Percentiles rank a stretch among this genome's conserved stretches.
Conservation (phyloP, 2,329 filamentous ascomycete species). For the Phialocephala subalpina region DNA sequence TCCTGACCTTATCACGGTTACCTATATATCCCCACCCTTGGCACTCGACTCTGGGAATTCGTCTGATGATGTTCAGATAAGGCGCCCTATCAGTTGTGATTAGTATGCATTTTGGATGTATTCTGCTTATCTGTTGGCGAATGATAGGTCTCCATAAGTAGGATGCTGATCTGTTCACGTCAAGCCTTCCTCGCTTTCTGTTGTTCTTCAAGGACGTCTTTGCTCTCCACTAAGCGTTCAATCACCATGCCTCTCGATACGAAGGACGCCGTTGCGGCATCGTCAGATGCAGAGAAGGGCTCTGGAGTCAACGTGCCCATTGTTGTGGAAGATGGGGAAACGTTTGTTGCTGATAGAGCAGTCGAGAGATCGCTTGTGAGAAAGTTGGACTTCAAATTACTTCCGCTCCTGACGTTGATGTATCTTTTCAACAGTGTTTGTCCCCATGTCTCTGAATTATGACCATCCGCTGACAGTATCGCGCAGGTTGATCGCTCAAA, state of each 20-base stretch:
- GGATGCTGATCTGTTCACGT: too few species aligned
- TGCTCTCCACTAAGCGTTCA: background rate
- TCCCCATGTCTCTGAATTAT: background rate
- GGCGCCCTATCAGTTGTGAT: too few species aligned
- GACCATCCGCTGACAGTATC: background rate
- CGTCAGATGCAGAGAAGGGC: conserved; percentile 1
- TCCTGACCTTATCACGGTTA: background rate
- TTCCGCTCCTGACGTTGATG: background rate
- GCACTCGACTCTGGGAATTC: too few species aligned
- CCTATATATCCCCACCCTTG: background rate
- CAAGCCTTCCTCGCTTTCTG: too few species aligned
- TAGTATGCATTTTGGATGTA: too few species aligned
- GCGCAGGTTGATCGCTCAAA: background rate
- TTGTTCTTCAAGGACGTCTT: background rate
- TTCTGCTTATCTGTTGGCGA: too few species aligned
- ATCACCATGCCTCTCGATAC: conserved; percentile 2
- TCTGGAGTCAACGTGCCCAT: background rate
- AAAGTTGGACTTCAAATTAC: conserved; percentile 9
- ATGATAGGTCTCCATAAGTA: too few species aligned
- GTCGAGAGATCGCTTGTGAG: conserved; percentile 9
- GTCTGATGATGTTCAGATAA: too few species aligned
- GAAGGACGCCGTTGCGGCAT: background rate
- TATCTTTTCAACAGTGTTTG: conserved; percentile 13
- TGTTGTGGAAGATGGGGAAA: background rate
- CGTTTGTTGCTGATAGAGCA: background rate